A percentile compares a stretch with the other conserved stretches of the same genome.
Evolutionary conservation across 140 eudicot genomes (phyloP).

Genomic region (Erigeron philadelphicus): DNA sequence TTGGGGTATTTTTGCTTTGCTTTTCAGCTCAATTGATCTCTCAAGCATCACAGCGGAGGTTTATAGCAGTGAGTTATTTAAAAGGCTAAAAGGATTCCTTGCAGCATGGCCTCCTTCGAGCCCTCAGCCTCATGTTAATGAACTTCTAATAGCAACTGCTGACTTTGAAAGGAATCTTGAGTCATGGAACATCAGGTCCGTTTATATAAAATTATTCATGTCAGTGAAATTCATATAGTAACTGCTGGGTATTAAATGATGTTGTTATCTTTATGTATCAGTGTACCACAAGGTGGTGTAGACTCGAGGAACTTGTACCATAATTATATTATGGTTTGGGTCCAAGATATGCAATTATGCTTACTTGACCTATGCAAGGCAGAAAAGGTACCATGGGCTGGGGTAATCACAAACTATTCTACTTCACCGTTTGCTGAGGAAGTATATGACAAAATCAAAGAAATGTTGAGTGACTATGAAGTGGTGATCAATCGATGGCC

Average conservation of each 20-base stretch:
- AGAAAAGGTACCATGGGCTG: slow-evolving; percentile 88
- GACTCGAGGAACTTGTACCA: slow-evolving; percentile 69
- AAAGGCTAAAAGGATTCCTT: slow-evolving; percentile 66
- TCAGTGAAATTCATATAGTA: neutral
- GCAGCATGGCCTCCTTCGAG: slow-evolving; percentile 91
- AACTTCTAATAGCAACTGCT: slow-evolving; percentile 77
- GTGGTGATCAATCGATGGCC: slow-evolving; percentile 89
- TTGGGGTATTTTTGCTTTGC: neutral
- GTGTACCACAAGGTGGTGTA: slow-evolving; percentile 68
- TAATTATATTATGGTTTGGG: slow-evolving; percentile 82
- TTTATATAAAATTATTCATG: slow-evolving; percentile 12
- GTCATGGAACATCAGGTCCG: slow-evolving; percentile 80
- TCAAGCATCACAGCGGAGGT: slow-evolving; percentile 77
- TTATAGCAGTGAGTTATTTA: slow-evolving; percentile 67
- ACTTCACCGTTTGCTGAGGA: slow-evolving; percentile 91
- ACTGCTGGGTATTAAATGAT: neutral
- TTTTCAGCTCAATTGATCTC: slow-evolving; percentile 77
- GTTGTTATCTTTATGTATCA: slow-evolving; percentile 22
- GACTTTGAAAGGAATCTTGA: slow-evolving; percentile 88
- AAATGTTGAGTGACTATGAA: slow-evolving; percentile 62
- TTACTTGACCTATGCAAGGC: slow-evolving; percentile 81
- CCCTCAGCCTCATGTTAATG: slow-evolving; percentile 75
- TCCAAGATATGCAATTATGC: slow-evolving; percentile 77
- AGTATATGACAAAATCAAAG: slow-evolving; percentile 54
- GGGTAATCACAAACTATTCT: slow-evolving; percentile 71